phyloP scores from a whole-genome alignment of 2,329 filamentous ascomycete genomes.

The Xylaria sp. region DNA sequence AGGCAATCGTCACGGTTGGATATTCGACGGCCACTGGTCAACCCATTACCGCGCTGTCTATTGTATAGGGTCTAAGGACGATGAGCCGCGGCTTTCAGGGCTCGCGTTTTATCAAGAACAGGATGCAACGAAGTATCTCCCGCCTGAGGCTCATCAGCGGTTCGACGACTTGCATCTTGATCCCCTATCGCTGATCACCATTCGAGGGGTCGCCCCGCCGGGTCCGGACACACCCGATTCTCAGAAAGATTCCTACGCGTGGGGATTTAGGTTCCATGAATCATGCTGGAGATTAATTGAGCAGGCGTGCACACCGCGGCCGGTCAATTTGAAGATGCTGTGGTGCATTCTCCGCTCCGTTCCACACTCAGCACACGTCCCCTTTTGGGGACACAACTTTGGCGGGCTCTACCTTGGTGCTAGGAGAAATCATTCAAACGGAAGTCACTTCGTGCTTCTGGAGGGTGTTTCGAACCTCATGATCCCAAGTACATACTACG shows the following conservation, averaged over 20 bases:
- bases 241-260: slow-evolving; percentile 29
- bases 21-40: slow-evolving; percentile 26
- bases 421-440: slow-evolving; percentile 8
- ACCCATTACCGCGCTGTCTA: slow-evolving; percentile 35
- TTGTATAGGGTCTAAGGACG: slow-evolving; percentile 23
- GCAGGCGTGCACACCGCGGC: slow-evolving; percentile 30
- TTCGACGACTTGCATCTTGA: slow-evolving; percentile 28
- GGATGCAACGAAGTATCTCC: slow-evolving; percentile 23
- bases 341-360: slow-evolving; percentile 37
- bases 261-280: slow-evolving; percentile 39
- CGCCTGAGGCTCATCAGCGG: slow-evolving; percentile 30
- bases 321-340: slow-evolving; percentile 32
- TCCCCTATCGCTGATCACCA: slow-evolving; percentile 24
- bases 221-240: slow-evolving; percentile 12
- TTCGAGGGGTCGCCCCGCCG: slow-evolving; percentile 30
- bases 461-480: slow-evolving; percentile 25
- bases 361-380: slow-evolving; percentile 30
- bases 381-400: slow-evolving; percentile 38
- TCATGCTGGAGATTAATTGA: slow-evolving; percentile 37
- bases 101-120: slow-evolving; percentile 28
- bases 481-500: slow-evolving; percentile 33
- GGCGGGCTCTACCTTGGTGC: slow-evolving; percentile 31
- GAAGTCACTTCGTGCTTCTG: slow-evolving; percentile 26
- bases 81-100: slow-evolving; percentile 32
- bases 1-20: slow-evolving; percentile 17